Evolutionary conservation across 305 asterid species (phyloP).

Genomic region (Solanum hybrid): DNA sequence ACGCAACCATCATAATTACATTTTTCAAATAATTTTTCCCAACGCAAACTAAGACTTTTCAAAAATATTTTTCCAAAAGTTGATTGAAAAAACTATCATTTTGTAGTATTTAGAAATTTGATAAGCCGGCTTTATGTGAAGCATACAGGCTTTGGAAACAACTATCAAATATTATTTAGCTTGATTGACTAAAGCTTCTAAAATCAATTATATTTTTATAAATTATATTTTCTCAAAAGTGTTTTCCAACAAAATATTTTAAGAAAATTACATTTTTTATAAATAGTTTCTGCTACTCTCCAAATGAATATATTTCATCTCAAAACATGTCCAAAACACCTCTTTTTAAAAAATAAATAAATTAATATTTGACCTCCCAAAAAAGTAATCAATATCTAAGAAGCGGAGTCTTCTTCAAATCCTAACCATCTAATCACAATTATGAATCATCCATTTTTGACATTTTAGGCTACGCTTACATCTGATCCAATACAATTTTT

Average conservation of each 20-base stretch:
- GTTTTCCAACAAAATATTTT: background rate
- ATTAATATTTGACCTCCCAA: background rate
- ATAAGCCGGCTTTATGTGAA: background rate
- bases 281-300: background rate
- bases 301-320: background rate
- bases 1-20: background rate
- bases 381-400: background rate
- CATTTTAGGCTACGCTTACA: background rate
- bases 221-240: background rate
- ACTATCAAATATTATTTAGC: background rate
- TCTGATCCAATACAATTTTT: background rate
- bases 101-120: background rate
- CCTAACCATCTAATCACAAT: background rate
- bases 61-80: background rate
- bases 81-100: background rate
- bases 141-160: background rate
- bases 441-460: background rate
- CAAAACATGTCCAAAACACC: background rate
- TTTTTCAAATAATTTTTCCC: background rate
- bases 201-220: background rate
- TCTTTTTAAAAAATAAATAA: background rate
- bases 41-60: background rate
- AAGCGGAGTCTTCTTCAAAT: background rate
- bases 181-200: background rate
- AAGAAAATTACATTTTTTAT: background rate